phyloP scores from a whole-genome alignment of 2,329 filamentous ascomycete genomes.

The Penicillium sclerotigenum region DNA sequence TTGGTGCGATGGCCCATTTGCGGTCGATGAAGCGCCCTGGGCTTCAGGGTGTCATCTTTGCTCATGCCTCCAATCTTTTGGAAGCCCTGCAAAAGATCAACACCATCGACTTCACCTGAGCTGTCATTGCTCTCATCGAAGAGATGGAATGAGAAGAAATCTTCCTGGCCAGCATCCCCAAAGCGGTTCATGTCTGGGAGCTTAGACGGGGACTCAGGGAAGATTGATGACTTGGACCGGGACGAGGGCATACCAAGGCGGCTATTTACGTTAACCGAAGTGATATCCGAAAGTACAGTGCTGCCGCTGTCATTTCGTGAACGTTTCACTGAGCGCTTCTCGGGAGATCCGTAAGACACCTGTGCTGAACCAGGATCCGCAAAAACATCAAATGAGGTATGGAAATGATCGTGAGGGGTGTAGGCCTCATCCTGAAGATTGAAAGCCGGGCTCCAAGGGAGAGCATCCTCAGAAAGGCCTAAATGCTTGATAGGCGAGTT shows the following conservation, averaged over 20 bases:
- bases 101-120: slow-evolving; percentile 43
- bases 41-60: slow-evolving; percentile 34
- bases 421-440: slow-evolving; percentile 50
- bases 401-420: slow-evolving; percentile 41
- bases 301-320: slow-evolving; percentile 49
- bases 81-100: slow-evolving; percentile 49
- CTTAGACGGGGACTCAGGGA: slow-evolving; percentile 43
- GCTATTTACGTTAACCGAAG: slow-evolving; percentile 37
- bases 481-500: slow-evolving; percentile 65
- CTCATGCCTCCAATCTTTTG: slow-evolving; percentile 45
- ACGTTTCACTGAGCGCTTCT: slow-evolving; percentile 53
- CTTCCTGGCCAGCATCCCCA: slow-evolving; percentile 40
- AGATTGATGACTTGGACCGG: slow-evolving; percentile 35
- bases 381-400: slow-evolving; percentile 57
- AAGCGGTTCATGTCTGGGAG: slow-evolving; percentile 32
- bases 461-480: slow-evolving; percentile 41
- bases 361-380: slow-evolving; percentile 41
- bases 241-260: slow-evolving; percentile 34
- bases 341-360: slow-evolving; percentile 51
- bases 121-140: slow-evolving; percentile 47
- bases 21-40: slow-evolving; percentile 30
- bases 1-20: slow-evolving; percentile 34
- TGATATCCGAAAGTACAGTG: slow-evolving; percentile 50
- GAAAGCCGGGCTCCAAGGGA: slow-evolving; percentile 50
- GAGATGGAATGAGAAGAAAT: slow-evolving; percentile 49